phyloP scores from a whole-genome alignment of 192 early-diverging fungal species.

The Lunasporangiospora selenospora region DNA sequence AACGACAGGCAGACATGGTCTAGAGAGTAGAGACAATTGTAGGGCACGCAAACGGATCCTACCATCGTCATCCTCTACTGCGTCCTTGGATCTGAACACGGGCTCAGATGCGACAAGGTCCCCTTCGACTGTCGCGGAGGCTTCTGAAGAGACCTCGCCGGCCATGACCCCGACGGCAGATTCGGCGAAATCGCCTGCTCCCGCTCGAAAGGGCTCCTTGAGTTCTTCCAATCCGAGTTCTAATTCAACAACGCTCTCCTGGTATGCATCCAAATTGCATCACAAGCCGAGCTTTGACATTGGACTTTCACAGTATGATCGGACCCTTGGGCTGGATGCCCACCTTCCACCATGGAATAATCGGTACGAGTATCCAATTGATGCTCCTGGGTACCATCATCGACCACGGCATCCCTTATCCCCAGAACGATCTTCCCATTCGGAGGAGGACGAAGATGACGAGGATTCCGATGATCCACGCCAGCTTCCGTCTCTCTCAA shows the following conservation, averaged over 20 bases:
- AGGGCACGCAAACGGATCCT: too few species aligned
- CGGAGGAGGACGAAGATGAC: conserved; percentile 29
- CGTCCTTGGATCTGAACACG: not conserved
- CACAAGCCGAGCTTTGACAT: conserved; percentile 17
- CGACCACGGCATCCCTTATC: conserved; percentile 35
- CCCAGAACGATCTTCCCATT: conserved; percentile 30
- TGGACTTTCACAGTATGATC: conserved; percentile 2
- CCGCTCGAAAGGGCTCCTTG: not conserved
- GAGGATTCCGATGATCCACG: conserved; percentile 6
- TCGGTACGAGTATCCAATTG: conserved; percentile 14
- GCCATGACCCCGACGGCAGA: too few species aligned
- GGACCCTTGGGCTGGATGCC: conserved; percentile 8
- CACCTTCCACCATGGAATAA: conserved; percentile 18
- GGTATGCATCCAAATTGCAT: conserved; percentile 47
- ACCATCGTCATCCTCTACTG: not conserved
- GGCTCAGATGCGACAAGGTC: not conserved
- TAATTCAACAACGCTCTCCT: conserved; percentile 12
- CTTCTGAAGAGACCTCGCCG: not conserved
- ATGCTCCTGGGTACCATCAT: not conserved
- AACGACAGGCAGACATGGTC: too few species aligned
- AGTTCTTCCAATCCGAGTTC: conserved; percentile 17
- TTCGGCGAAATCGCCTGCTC: not conserved
- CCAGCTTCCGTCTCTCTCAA: not conserved
- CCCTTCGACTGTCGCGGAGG: not conserved
- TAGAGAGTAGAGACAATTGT: too few species aligned